Evolutionary conservation across 129 eudicot genomes (phyloP).

Genomic region (Calendula officinalis): DNA sequence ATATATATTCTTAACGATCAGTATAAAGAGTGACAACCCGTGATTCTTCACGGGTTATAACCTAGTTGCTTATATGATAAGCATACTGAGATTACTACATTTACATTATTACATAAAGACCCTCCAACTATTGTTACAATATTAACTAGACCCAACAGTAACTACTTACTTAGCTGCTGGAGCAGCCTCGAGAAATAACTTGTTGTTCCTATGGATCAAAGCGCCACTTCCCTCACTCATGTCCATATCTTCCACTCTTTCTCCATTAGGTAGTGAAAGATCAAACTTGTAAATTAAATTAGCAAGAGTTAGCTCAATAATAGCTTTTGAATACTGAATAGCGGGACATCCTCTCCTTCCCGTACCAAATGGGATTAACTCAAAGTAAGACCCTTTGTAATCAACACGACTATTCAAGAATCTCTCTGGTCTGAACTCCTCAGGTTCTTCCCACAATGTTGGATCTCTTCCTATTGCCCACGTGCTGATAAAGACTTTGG

Average conservation of each 20-base stretch:
- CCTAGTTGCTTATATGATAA: too few species aligned
- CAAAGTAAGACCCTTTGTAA: conserved; percentile 3
- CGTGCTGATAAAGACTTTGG: conserved; percentile 10
- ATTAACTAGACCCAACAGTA: too few species aligned
- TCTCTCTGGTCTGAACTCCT: not conserved
- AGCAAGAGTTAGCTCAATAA: conserved; percentile 4
- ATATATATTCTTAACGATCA: too few species aligned
- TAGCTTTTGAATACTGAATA: not conserved
- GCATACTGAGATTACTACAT: too few species aligned
- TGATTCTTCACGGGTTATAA: too few species aligned
- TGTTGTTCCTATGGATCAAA: not conserved
- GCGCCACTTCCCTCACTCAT: conserved; percentile 2
- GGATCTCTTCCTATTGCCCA: conserved; percentile 14
- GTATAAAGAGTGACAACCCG: too few species aligned
- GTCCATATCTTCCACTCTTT: not conserved
- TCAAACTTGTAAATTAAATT: conserved; percentile 4
- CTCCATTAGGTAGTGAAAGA: not conserved
- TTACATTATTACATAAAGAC: too few species aligned
- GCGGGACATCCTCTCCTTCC: conserved; percentile 10
- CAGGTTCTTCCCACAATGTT: not conserved
- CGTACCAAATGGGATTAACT: conserved; percentile 3
- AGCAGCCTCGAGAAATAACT: not conserved
- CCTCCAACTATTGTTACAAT: too few species aligned
- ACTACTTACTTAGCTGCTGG: not conserved
- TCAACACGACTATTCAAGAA: conserved; percentile 6